Base-by-base conservation (phyloP, 2,329 filamentous ascomycete species). In the Phaeosphaeriaceae sp. region DNA sequence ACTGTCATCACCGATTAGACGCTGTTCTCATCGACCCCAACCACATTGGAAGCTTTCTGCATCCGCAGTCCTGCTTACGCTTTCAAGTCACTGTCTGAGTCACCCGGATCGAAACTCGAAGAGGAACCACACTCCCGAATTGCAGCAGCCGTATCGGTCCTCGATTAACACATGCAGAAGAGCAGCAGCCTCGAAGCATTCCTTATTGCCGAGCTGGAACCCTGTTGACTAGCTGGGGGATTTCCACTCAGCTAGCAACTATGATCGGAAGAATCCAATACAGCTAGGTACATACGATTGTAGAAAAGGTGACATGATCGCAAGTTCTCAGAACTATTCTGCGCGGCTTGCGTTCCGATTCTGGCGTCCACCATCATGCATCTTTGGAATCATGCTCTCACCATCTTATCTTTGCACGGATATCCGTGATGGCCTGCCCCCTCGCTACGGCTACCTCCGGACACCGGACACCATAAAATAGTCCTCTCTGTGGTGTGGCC, bases 341-440 rank as follows among this genome's bases (percentile, higher is more conserved):
- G n/a, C n/a, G n/a, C n/a, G n/a, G n/a, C n/a, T n/a, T n/a, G n/a
- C n/a, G n/a, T n/a, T n/a, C n/a, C n/a, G n/a, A n/a, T n/a, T n/a
- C n/a, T n/a, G n/a, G n/a, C n/a, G n/a, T n/a, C n/a, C n/a, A n/a
- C n/a, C n/a, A n/a, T n/a, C n/a, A 45, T 52, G 49, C 10, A 44
- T 27, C 24, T 52, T 52, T 52, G 7, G 15, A 27, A 5, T 13
- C 49, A 44, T 52, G 49, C n/a, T 1, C 22, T 21, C 49, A 19
- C 19, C 36, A 31, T 52, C 21, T 45, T 52, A 7, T 52, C 49
- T 21, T 44, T 52, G 13, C 49, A 40, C 9, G 36, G 36, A 31
- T 45, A 20, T 40, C 48, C n/a, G 41, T 15, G 5, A 24, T 42
- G 7, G 9, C 31, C 31, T 3, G 7, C 13, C 6, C 11, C 9